These are phyloP conservation scores for Venturia aucupariae DNA, from an alignment of 2,329 filamentous ascomycete genomes.

Conservation along the genomic window DNA sequence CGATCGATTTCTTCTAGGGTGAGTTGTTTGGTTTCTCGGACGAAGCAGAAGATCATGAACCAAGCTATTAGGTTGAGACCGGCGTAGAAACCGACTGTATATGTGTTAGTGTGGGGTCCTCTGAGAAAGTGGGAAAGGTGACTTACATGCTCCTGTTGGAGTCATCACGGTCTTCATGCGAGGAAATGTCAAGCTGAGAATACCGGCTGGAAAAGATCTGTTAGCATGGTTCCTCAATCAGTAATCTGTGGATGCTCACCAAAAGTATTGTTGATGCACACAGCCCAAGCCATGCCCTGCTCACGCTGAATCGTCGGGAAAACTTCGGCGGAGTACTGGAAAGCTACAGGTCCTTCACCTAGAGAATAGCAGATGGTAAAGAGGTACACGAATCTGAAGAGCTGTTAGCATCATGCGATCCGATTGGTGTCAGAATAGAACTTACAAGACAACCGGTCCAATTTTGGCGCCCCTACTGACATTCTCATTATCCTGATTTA, in stretches of 20 bases:
- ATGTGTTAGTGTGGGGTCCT: background rate
- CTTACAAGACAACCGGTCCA: constrained; percentile 26
- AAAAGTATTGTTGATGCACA: constrained; percentile 49
- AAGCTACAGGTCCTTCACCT: constrained; percentile 33
- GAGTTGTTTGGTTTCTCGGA: constrained; percentile 26
- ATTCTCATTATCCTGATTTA: constrained; percentile 18
- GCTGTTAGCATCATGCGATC: background rate
- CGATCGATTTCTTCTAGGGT: constrained; percentile 29
- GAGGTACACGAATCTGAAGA: constrained; percentile 32
- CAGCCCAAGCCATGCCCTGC: constrained; percentile 35
- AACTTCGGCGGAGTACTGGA: constrained; percentile 35
- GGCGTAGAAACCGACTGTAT: constrained; percentile 46
- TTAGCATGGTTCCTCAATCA: background rate
- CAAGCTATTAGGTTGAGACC: constrained; percentile 46
- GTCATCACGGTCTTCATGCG: constrained; percentile 39
- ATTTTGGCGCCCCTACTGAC: constrained; percentile 20
- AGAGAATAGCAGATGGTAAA: constrained; percentile 45
- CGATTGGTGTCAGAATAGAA: background rate
- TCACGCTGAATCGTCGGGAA: constrained; percentile 39
- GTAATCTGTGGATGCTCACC: constrained; percentile 32
- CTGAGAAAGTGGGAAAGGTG: background rate
- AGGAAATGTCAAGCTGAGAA: constrained; percentile 46
- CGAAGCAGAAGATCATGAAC: constrained; percentile 41
- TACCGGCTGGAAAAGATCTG: constrained; percentile 21
- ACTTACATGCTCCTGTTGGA: constrained; percentile 34